Base-by-base conservation (phyloP, 2,329 filamentous ascomycete genomes). In the Incumbomyces delicatus region DNA sequence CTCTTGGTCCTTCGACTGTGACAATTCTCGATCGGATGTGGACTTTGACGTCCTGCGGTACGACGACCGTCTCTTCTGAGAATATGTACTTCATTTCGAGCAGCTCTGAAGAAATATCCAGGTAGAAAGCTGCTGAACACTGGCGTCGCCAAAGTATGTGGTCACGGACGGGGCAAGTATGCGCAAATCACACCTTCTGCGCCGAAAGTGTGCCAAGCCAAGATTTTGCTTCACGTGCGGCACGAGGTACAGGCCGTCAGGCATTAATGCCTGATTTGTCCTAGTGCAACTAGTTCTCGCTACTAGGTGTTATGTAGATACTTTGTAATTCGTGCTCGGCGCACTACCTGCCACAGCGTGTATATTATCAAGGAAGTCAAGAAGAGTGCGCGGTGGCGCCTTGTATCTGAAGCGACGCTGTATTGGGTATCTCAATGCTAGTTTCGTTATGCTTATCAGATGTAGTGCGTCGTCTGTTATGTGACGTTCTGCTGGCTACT, bases 21-120 rank as follows among this genome's bases (percentile, higher is more conserved):
- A 98, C 86, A 68, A 87, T 76, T 71, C 92, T 82, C 67, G 90
- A 92, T 80, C 95, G 95, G 80, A 98, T 98, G 75, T 77, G 72
- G 74, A 98, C 81, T 80, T 90, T 95, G 82, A 98, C 92, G 78
- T 89, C 87, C 73, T 95, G 87, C 67, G 94, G 92, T 75, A 98
- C 87, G 67, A 83, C 80, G 76, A 98, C 80, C 75, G 80, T 78
- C 83, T 98, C 90, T 77, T 90, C 80, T 69, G 87, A 94, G 81
- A 95, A 88, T 78, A 98, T 95, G 87, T 95, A 96, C 80, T 86
- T 94, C 92, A 96, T 96, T 76, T 86, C 95, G 85, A 76, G 66
- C 66, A 66, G 59, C 46, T 50, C 45, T 49, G 41, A 60, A 63
- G 58, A 60, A 58, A 60, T 62, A 59, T 61, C n/a, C 14, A 22